Percentiles rank a stretch among this genome's conserved stretches.
Evolutionary conservation across 768 basidiomycete species (phyloP).

Genomic region (Boletus rubroflammeus): DNA sequence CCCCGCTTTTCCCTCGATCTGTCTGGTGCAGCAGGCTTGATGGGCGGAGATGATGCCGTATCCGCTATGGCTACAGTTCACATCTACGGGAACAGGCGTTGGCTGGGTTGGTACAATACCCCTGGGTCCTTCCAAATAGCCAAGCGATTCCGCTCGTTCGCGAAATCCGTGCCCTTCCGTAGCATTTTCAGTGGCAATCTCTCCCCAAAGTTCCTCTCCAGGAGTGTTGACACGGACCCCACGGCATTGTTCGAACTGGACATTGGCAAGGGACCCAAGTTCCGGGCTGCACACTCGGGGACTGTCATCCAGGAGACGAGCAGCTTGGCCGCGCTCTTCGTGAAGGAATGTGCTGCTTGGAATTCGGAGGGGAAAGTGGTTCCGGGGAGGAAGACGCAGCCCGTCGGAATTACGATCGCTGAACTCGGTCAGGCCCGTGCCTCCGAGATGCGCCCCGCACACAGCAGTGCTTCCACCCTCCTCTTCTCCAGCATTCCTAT

Average conservation of each 20-base stretch:
- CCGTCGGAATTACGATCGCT: constrained; percentile 6
- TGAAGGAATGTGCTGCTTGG: constrained; percentile 15
- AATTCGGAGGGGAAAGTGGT: constrained; percentile 8
- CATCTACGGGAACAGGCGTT: constrained; percentile 23
- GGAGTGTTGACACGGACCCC: constrained; percentile 19
- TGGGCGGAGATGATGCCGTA: constrained; percentile 33
- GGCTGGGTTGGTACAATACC: constrained; percentile 34
- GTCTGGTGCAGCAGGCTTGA: constrained; percentile 23
- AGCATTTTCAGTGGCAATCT: neutral
- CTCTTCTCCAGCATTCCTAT: constrained; percentile 21
- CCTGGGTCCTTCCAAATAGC: constrained; percentile 30
- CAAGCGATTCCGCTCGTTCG: constrained; percentile 20
- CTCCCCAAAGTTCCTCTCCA: constrained; percentile 6
- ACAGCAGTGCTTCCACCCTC: neutral
- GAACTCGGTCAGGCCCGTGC: constrained; percentile 9
- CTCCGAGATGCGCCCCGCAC: constrained; percentile 3
- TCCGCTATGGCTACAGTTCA: constrained; percentile 30
- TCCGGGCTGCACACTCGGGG: constrained; percentile 65
- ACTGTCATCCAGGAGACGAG: constrained; percentile 45
- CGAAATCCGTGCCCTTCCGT: constrained; percentile 8
- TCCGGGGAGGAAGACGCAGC: constrained; percentile 7
- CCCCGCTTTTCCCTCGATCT: constrained; percentile 15
- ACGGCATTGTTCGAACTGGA: constrained; percentile 15
- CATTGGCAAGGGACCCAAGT: constrained; percentile 50
- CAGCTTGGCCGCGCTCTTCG: constrained; percentile 54